Conservation (phyloP, 192 early-diverging fungal genomes). For the Gaertneriomyces sp. region DNA sequence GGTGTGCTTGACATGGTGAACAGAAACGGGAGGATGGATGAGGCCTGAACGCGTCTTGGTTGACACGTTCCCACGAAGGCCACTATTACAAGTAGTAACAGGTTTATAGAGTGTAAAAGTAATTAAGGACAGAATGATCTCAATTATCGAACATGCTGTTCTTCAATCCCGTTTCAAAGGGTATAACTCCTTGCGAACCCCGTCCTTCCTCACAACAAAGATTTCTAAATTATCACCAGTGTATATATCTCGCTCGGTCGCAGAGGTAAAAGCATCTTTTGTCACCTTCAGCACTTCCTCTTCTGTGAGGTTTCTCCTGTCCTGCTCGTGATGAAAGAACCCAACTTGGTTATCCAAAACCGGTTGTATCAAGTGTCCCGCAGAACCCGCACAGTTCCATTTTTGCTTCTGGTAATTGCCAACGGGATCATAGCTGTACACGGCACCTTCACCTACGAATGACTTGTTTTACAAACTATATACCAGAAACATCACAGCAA, state of each 20-base stretch:
- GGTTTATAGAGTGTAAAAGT: too few relatives aligned
- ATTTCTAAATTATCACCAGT: slow-evolving; percentile 96
- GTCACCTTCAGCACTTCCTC: slow-evolving; percentile 72
- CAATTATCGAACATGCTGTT: too few relatives aligned
- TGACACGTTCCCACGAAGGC: too few relatives aligned
- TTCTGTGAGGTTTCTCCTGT: slow-evolving; percentile 39
- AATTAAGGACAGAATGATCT: too few relatives aligned
- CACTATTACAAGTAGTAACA: too few relatives aligned
- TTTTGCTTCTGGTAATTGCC: slow-evolving; percentile 81
- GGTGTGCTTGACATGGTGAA: too few relatives aligned
- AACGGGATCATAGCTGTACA: slow-evolving; percentile 90
- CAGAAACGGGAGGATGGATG: too few relatives aligned
- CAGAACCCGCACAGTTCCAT: slow-evolving; percentile 78
- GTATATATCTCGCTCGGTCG: slow-evolving; percentile 97
- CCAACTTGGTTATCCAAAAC: slow-evolving; percentile 95
- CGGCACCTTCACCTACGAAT: slow-evolving; percentile 73
- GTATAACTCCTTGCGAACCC: slow-evolving; percentile 68
- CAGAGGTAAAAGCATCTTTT: slow-evolving; percentile 94
- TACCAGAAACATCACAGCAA: background rate
- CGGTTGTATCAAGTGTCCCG: slow-evolving; percentile 87
- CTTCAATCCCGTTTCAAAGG: slow-evolving; percentile 87
- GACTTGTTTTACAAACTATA: slow-evolving; percentile 1
- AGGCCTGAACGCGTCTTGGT: too few relatives aligned
- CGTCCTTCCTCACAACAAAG: slow-evolving; percentile 76
- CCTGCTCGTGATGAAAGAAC: slow-evolving; percentile 55